phyloP scores from a whole-genome alignment of 306 rosid species.

The Gastrolobium villosum region DNA sequence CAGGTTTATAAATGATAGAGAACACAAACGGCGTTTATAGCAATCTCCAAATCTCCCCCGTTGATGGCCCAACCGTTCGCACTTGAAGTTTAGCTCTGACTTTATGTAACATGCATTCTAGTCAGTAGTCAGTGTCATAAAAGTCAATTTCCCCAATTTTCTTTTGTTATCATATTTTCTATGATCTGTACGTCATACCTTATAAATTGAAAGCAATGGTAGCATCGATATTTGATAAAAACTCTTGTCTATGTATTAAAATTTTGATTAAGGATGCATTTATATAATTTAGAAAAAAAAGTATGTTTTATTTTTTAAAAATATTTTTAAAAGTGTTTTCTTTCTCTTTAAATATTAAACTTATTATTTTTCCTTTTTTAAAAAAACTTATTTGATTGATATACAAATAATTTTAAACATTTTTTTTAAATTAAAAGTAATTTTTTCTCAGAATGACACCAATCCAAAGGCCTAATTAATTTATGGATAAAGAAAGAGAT shows the following conservation, averaged over 20 bases:
- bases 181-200: background rate
- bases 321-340: no score
- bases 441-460: no score
- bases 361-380: no score
- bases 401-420: no score
- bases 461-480: no score
- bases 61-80: conserved; percentile 11
- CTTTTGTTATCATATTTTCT: background rate
- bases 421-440: no score
- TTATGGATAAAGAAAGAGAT: background rate
- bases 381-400: no score
- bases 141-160: conserved; percentile 15
- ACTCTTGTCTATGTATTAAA: background rate
- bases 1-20: no score
- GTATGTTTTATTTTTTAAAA: no score
- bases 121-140: background rate
- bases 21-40: background rate
- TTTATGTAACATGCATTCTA: background rate
- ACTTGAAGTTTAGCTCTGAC: conserved; percentile 13
- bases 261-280: no score
- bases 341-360: no score
- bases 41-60: background rate
- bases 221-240: background rate
- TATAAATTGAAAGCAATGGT: conserved; percentile 1
- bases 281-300: no score